These are phyloP conservation scores for Boletus speciosus DNA, from an alignment of 768 basidiomycete species.

Conservation along the genomic window DNA sequence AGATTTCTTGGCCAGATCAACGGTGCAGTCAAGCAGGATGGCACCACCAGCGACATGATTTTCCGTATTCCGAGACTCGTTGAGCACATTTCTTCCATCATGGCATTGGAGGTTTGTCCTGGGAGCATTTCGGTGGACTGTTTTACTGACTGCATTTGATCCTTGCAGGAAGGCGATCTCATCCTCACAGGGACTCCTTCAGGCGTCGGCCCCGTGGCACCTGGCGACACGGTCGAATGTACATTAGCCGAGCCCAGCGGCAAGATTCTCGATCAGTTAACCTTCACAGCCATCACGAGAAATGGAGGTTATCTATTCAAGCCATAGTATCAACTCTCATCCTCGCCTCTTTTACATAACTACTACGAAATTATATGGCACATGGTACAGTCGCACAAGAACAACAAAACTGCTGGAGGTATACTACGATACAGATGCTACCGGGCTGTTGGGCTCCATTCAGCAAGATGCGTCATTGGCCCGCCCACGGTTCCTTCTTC, in stretches of 20 bases:
- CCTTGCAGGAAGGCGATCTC: slow-evolving; percentile 79
- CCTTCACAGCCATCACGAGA: slow-evolving; percentile 64
- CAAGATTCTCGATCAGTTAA: slow-evolving; percentile 55
- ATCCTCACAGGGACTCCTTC: slow-evolving; percentile 89
- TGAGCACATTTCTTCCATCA: slow-evolving; percentile 90
- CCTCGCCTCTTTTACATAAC: not conserved
- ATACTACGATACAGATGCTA: slow-evolving; percentile 17
- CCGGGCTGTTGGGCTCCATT: not conserved
- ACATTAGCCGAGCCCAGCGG: slow-evolving; percentile 53
- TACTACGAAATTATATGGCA: slow-evolving; percentile 10
- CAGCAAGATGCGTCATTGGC: not conserved
- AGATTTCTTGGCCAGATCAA: slow-evolving; percentile 58
- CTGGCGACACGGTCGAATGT: slow-evolving; percentile 80
- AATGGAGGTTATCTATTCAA: slow-evolving; percentile 65
- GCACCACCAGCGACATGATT: slow-evolving; percentile 86
- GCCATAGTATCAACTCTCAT: slow-evolving; percentile 10
- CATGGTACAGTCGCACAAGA: slow-evolving; percentile 11
- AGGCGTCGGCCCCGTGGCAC: slow-evolving; percentile 75
- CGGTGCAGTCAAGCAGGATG: slow-evolving; percentile 77
- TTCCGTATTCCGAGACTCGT: slow-evolving; percentile 87
- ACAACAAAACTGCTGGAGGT: slow-evolving; percentile 8
- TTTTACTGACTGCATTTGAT: not conserved
- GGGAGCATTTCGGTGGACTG: not conserved
- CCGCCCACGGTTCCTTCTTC: not conserved
- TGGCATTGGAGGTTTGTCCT: slow-evolving; percentile 81